Percentiles rank a stretch among this genome's conserved stretches.
These are phyloP conservation scores for Tephrocybe rancida DNA, from an alignment of 768 basidiomycete species.

Conservation along the genomic window DNA sequence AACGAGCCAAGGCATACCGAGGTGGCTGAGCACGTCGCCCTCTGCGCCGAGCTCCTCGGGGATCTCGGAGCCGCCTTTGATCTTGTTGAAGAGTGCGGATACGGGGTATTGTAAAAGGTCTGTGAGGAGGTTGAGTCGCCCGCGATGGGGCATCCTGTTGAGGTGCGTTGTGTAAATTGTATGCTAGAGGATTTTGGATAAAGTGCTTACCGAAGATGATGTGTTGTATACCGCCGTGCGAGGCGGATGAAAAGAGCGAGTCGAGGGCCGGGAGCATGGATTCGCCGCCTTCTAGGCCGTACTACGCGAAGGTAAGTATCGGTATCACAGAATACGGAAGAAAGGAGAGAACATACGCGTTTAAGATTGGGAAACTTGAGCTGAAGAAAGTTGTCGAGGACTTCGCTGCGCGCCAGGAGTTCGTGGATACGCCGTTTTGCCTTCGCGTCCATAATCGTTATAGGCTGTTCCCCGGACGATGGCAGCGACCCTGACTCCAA, in stretches of 20 bases:
- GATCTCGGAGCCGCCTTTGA: slow-evolving; percentile 76
- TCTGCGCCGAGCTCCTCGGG: slow-evolving; percentile 67
- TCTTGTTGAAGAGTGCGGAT: slow-evolving; percentile 81
- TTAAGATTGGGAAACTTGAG: slow-evolving; percentile 89
- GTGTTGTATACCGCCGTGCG: slow-evolving; percentile 66
- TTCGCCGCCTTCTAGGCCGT: slow-evolving; percentile 91
- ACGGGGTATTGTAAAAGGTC: slow-evolving; percentile 72
- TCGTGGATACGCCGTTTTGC: slow-evolving; percentile 62
- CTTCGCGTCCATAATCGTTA: slow-evolving; percentile 28
- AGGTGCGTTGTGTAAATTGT: neutral
- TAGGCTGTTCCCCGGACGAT: slow-evolving; percentile 32
- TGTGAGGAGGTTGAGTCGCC: slow-evolving; percentile 83
- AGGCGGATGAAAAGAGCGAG: slow-evolving; percentile 67
- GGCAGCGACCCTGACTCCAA: slow-evolving; percentile 65
- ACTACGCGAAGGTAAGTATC: slow-evolving; percentile 38
- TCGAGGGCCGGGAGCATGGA: slow-evolving; percentile 92
- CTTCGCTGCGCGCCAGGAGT: slow-evolving; percentile 75
- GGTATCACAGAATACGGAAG: neutral
- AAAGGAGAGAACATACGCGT: slow-evolving; percentile 47
- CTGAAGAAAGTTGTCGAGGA: slow-evolving; percentile 84
- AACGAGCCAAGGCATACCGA: slow-evolving; percentile 40
- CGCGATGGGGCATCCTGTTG: slow-evolving; percentile 87
- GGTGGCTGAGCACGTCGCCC: slow-evolving; percentile 89
- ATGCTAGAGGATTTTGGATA: neutral
- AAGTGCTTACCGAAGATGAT: slow-evolving; percentile 54